Conservation (phyloP, 2,329 filamentous ascomycete genomes). For the Ophiostoma sp. region DNA sequence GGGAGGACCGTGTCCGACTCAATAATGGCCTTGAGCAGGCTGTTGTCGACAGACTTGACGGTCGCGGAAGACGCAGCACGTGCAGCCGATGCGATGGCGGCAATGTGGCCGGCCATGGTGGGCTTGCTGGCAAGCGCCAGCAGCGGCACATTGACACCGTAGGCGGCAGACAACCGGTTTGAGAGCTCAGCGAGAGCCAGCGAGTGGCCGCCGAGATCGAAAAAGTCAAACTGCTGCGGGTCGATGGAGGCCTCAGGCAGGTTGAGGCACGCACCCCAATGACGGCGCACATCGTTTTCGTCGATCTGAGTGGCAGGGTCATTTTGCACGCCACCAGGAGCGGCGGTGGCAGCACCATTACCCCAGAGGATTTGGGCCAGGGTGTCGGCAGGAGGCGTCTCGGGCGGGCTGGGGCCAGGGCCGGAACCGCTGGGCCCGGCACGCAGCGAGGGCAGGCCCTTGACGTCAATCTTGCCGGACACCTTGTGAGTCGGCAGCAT, state of each 20-base stretch:
- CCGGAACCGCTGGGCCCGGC: conserved; percentile 29
- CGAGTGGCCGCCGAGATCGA: conserved; percentile 75
- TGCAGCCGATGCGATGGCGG: conserved; percentile 65
- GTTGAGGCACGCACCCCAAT: conserved; percentile 67
- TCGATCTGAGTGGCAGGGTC: conserved; percentile 58
- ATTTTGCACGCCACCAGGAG: neutral
- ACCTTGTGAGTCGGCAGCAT: conserved; percentile 69
- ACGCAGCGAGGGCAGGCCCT: conserved; percentile 63
- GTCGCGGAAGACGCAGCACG: conserved; percentile 53
- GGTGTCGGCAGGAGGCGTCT: conserved; percentile 34
- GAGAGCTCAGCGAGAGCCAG: conserved; percentile 71
- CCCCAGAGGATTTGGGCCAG: conserved; percentile 31
- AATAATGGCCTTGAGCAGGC: conserved; percentile 35
- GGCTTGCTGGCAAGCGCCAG: conserved; percentile 64
- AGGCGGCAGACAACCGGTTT: conserved; percentile 61
- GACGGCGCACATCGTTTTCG: conserved; percentile 60
- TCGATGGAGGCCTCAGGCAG: conserved; percentile 56
- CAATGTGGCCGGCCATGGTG: conserved; percentile 66
- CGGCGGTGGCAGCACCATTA: neutral
- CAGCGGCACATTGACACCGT: conserved; percentile 68
- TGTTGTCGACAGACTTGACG: conserved; percentile 15
- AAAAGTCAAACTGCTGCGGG: conserved; percentile 66
- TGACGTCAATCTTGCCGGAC: conserved; percentile 72
- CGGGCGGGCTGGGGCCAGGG: conserved; percentile 35
- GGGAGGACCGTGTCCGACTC: conserved; percentile 43